phyloP scores from a whole-genome alignment of 768 basidiomycete genomes.

The Pulveroboletus sp. region DNA sequence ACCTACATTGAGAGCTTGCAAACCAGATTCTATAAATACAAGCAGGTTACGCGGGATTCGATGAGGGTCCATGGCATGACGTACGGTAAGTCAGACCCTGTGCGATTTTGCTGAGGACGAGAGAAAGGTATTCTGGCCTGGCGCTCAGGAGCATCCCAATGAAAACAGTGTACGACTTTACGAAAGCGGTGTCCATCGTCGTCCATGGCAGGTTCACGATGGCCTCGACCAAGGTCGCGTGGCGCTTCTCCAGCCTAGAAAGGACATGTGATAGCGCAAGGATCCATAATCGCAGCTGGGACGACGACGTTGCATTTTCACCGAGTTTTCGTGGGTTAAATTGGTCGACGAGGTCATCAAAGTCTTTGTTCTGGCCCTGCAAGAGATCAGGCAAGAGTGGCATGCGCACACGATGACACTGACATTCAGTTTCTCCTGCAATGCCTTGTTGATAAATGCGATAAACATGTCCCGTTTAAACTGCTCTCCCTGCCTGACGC shows the following conservation, averaged over 20 bases:
- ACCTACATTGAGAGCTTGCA: conserved; percentile 57
- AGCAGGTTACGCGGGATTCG: conserved; percentile 3
- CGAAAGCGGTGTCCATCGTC: conserved; percentile 80
- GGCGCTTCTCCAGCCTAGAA: conserved; percentile 80
- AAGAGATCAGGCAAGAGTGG: conserved; percentile 12
- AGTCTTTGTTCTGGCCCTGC: conserved; percentile 73
- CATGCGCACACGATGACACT: conserved; percentile 27
- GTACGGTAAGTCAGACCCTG: conserved; percentile 88
- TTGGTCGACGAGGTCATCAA: conserved; percentile 86
- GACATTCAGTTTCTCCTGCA: conserved; percentile 71
- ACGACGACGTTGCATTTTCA: conserved; percentile 32
- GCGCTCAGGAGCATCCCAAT: conserved; percentile 91
- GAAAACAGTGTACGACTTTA: conserved; percentile 86
- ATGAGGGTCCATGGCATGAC: conserved; percentile 29
- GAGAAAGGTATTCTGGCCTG: conserved; percentile 84
- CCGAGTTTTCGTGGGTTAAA: conserved; percentile 58
- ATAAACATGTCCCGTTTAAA: conserved; percentile 82
- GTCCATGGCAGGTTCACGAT: conserved; percentile 90
- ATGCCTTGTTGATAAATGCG: conserved; percentile 76
- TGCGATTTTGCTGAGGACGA: conserved; percentile 78
- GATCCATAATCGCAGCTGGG: conserved; percentile 77
- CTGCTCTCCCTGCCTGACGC: conserved; percentile 74
- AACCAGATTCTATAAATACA: conserved; percentile 57
- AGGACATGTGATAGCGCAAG: conserved; percentile 89
- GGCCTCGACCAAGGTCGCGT: conserved; percentile 79